phyloP scores from a whole-genome alignment of 2,329 filamentous ascomycete species.

The Hymenoscyphus fructigenus region DNA sequence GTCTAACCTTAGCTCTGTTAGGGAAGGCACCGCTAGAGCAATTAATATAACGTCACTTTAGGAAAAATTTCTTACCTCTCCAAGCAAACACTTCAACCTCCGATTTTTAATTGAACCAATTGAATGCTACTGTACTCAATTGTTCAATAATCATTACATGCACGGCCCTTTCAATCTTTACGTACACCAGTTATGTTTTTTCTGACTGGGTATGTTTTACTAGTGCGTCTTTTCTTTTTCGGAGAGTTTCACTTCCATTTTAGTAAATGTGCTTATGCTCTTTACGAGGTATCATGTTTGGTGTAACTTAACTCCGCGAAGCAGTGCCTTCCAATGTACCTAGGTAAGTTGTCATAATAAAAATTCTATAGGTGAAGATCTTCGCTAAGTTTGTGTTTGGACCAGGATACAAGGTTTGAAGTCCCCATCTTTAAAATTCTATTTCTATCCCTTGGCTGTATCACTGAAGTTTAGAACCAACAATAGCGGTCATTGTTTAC shows the following conservation, averaged over 20 bases:
- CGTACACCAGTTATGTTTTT: not conserved
- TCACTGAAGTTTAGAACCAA: no score
- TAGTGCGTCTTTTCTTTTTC: not conserved
- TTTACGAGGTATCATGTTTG: not conserved
- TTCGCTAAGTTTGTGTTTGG: not conserved
- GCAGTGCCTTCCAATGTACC: not conserved
- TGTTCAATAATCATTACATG: not conserved
- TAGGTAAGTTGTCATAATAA: not conserved
- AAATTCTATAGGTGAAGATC: not conserved
- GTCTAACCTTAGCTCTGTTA: constrained; percentile 1
- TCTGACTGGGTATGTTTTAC: not conserved
- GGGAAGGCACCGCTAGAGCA: not conserved
- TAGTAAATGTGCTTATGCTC: not conserved
- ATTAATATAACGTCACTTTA: no score
- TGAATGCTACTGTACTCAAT: no score
- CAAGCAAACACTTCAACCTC: no score
- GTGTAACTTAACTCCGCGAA: not conserved
- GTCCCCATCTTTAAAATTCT: not conserved
- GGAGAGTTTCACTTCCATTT: not conserved
- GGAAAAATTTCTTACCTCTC: no score
- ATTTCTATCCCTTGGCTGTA: no score
- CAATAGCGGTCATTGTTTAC: no score
- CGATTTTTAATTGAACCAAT: no score
- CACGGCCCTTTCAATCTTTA: not conserved
- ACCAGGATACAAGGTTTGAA: not conserved